Base-by-base conservation (phyloP, 148 eudicot species). In the Spergularia bocconei region DNA sequence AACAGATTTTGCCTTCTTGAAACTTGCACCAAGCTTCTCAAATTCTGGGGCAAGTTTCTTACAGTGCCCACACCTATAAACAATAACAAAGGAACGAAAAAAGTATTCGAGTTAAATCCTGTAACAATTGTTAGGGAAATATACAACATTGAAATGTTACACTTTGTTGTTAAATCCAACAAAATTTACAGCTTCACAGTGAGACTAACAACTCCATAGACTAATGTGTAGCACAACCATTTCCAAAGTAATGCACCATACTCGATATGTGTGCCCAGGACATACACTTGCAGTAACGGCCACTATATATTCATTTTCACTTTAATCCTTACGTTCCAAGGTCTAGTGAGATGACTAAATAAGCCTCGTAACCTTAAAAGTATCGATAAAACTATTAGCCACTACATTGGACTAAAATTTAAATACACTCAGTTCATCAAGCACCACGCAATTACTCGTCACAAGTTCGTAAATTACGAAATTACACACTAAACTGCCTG, bases 11-110 rank as follows among this genome's bases (percentile, higher is more conserved):
- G 98, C 90, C 82, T 95, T 92, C 87, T 89, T 95, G 82, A 90
- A 95, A 82, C 98, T 95, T 38, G 87, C 84, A 69, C 87, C 97
- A 74, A 95, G 96, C 91, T 86, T 88, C 76, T 95, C 98, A 76
- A 76, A 95, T 74, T 95, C 98, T 21, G 98, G 98, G 66, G 96
- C 97, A 47, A 95, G 97, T 87, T 86, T 95, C 79, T 95, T 88
- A 88, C 98, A 95, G 83, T 95, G 98, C 13, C 98, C 98, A 82
- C 98, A 95, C 98, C 98, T 95, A 74, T 71, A 41, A 73, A 44
- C 62, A 51, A 63, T 61, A 75, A 7, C 62, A 25, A 25, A 52
- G 25, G 72, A 15, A 63, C 11, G 67, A 14, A 25, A 2, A 13
- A 65, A 7, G 58, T 50, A 20, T 41, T 58, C n/a, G 38, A 68